A percentile compares a stretch with the other conserved stretches of the same genome.
Conservation (phyloP, 495 filamentous ascomycete species). For the Daldinia vernicosa region DNA sequence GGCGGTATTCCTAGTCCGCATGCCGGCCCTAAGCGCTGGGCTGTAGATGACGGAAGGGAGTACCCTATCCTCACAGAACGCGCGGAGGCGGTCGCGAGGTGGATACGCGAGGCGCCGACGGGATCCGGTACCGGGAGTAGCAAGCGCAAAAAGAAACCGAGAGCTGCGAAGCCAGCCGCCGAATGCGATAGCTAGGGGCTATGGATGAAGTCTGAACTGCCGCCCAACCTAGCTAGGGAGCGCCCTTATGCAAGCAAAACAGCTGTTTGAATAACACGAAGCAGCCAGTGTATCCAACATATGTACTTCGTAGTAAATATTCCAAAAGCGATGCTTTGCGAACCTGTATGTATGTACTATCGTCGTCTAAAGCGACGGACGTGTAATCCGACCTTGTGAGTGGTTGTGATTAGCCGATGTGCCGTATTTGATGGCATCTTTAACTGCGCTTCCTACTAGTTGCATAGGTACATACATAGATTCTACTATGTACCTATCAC, state of each 20-base stretch:
- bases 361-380: not conserved
- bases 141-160: slow-evolving; percentile 55
- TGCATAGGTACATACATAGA: no score
- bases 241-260: not conserved
- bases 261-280: slow-evolving; percentile 3
- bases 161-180: slow-evolving; percentile 38
- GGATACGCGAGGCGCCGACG: slow-evolving; percentile 71
- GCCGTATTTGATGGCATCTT: not conserved
- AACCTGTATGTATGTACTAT: not conserved
- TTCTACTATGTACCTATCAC: not conserved
- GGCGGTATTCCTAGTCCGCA: slow-evolving; percentile 38
- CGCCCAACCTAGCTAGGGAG: not conserved
- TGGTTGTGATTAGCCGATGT: not conserved
- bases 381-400: not conserved
- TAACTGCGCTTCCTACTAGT: not conserved
- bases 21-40: slow-evolving; percentile 65
- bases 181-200: slow-evolving; percentile 26
- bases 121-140: slow-evolving; percentile 46
- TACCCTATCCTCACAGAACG: slow-evolving; percentile 75
- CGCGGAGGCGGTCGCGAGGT: slow-evolving; percentile 70
- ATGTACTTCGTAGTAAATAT: slow-evolving; percentile 14
- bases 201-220: slow-evolving; percentile 5
- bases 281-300: slow-evolving; percentile 10
- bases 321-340: not conserved
- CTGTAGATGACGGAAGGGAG: slow-evolving; percentile 70